These are phyloP conservation scores for Paramecium primaurelia DNA, from an alignment of 73 alveolate genomes.

Conservation along the genomic window DNA sequence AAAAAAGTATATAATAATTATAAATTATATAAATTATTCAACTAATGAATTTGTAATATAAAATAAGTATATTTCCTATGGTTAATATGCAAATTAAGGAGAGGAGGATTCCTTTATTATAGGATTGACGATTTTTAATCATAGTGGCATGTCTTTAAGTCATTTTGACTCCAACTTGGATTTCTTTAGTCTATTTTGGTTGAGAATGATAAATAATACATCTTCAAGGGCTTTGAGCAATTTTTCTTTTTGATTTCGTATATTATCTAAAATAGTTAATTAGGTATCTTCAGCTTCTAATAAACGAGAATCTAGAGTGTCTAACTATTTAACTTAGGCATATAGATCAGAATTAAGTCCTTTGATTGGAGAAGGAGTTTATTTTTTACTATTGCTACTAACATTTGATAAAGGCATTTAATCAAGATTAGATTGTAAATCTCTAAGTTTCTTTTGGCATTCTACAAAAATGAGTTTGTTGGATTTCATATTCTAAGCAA, in stretches of 20 bases:
- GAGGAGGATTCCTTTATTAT: not conserved
- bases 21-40: not conserved
- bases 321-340: not conserved
- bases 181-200: not conserved
- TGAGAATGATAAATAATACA: not conserved
- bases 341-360: not conserved
- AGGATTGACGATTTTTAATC: not conserved
- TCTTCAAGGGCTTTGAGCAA: not conserved
- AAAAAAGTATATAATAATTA: not conserved
- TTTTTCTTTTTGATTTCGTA: not conserved
- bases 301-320: not conserved
- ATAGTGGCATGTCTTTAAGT: not conserved
- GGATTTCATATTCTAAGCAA: not conserved
- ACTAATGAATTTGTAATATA: constrained; percentile 3
- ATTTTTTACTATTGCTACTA: not conserved
- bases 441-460: not conserved
- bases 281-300: not conserved
- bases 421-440: not conserved
- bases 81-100: constrained; percentile 7
- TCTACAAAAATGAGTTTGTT: not conserved
- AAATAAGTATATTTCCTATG: not conserved
- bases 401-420: not conserved
- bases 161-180: not conserved
- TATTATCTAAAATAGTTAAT: not conserved
- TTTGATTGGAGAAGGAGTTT: not conserved